Percentiles rank a stretch among this genome's conserved stretches.
Conservation (phyloP, 306 rosid species). For the Quercus rubra region DNA sequence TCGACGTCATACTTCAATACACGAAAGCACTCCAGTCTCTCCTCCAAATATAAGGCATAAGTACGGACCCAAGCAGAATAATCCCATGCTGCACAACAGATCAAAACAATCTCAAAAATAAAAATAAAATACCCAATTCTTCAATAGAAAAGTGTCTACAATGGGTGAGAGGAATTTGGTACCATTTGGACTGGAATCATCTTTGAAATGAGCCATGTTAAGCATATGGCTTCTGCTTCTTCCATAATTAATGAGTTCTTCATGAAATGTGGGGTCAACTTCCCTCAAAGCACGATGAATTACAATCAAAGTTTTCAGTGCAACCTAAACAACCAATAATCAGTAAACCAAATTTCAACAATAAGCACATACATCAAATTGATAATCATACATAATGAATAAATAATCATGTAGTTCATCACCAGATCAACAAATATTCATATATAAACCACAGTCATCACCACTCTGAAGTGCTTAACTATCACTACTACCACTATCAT, state of each 20-base stretch:
- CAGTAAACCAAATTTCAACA: constrained; percentile 11
- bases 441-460: not conserved
- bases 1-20: constrained; percentile 89
- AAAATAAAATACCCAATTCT: constrained; percentile 13
- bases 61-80: constrained; percentile 95
- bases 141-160: not conserved
- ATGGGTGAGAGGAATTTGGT: constrained; percentile 15
- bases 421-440: not conserved
- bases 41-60: constrained; percentile 98
- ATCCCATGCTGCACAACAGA: constrained; percentile 81
- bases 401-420: not conserved
- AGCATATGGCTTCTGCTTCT: constrained; percentile 99
- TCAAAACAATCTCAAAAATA: constrained; percentile 19
- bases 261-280: constrained; percentile 97
- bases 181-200: constrained; percentile 99
- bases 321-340: constrained; percentile 63
- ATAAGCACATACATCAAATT: not conserved
- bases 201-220: constrained; percentile 96
- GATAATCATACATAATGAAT: not conserved
- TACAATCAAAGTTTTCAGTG: constrained; percentile 83
- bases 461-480: not conserved
- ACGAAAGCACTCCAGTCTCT: constrained; percentile 95
- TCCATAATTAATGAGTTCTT: constrained; percentile 94
- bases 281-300: constrained; percentile 99
- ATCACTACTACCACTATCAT: not conserved